Conservation (phyloP, 768 basidiomycete genomes). For the Harrya chromipes region DNA sequence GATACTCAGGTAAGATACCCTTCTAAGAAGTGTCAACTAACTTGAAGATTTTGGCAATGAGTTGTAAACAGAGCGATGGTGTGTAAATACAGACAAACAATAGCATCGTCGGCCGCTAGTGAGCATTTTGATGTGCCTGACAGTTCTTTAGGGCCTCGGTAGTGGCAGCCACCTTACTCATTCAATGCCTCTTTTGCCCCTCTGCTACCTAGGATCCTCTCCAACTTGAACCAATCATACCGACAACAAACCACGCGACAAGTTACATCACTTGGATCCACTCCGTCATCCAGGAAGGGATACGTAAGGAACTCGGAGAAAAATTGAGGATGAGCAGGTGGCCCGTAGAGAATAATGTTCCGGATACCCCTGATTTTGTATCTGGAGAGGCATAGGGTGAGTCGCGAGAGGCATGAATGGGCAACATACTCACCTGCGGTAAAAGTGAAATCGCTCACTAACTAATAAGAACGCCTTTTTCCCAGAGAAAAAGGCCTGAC, state of each 20-base stretch:
- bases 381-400: constrained; percentile 36
- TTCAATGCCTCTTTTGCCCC: constrained; percentile 18
- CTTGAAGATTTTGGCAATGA: too few relatives aligned
- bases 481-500: constrained; percentile 89
- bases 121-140: too few relatives aligned
- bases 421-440: constrained; percentile 57
- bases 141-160: too few relatives aligned
- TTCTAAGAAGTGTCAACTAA: too few relatives aligned
- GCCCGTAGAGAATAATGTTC: constrained; percentile 90
- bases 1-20: too few relatives aligned
- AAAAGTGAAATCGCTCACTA: constrained; percentile 99
- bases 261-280: constrained; percentile 85
- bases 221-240: constrained; percentile 86
- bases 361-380: constrained; percentile 93
- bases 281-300: constrained; percentile 86
- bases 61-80: not conserved
- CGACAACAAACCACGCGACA: constrained; percentile 79
- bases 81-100: constrained; percentile 20
- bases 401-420: not conserved
- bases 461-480: constrained; percentile 84
- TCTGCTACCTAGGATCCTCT: constrained; percentile 56
- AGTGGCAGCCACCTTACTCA: not conserved
- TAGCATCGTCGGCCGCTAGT: too few relatives aligned
- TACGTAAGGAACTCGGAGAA: constrained; percentile 88
- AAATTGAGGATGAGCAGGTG: constrained; percentile 88